Conservation (phyloP, 2,329 filamentous ascomycete genomes). For the Colletotrichum lini region DNA sequence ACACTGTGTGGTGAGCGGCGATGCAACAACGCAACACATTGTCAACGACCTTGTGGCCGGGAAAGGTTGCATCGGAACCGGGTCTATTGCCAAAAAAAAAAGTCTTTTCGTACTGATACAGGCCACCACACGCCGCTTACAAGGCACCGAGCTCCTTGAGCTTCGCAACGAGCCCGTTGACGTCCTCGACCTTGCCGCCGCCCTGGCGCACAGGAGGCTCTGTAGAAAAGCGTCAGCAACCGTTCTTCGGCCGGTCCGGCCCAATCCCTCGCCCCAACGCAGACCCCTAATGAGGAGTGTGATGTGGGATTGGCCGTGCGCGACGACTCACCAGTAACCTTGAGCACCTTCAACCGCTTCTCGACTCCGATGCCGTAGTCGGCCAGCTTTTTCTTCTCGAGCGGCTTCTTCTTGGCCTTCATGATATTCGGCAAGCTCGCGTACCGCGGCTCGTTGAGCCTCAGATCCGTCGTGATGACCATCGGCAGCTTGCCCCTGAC, state of each 20-base stretch:
- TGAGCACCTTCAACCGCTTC: conserved; percentile 87
- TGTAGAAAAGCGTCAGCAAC: conserved; percentile 50
- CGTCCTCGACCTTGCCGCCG: conserved; percentile 97
- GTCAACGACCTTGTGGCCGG: neutral
- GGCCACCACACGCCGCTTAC: conserved; percentile 58
- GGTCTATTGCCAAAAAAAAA: conserved; percentile 26
- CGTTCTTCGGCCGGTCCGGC: neutral
- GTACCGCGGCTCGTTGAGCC: conserved; percentile 95
- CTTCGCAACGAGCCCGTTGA: conserved; percentile 93
- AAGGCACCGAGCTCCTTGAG: conserved; percentile 96
- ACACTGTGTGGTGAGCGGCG: neutral
- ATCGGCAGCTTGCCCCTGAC: conserved; percentile 88
- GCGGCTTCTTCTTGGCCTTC: conserved; percentile 99
- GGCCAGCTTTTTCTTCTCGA: conserved; percentile 90
- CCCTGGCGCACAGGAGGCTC: conserved; percentile 92
- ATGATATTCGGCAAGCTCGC: conserved; percentile 98
- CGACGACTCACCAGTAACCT: conserved; percentile 80
- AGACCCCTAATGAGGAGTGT: neutral
- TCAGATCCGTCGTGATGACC: conserved; percentile 94
- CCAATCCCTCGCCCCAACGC: no score
- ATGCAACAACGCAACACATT: neutral
- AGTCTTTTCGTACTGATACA: conserved; percentile 34
- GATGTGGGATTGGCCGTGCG: neutral
- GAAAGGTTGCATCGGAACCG: conserved; percentile 17
- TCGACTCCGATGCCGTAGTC: conserved; percentile 85